A percentile compares a stretch with the other conserved stretches of the same genome.
Conservation (phyloP, 2,329 filamentous ascomycete species). For the Alternaria consortialis region DNA sequence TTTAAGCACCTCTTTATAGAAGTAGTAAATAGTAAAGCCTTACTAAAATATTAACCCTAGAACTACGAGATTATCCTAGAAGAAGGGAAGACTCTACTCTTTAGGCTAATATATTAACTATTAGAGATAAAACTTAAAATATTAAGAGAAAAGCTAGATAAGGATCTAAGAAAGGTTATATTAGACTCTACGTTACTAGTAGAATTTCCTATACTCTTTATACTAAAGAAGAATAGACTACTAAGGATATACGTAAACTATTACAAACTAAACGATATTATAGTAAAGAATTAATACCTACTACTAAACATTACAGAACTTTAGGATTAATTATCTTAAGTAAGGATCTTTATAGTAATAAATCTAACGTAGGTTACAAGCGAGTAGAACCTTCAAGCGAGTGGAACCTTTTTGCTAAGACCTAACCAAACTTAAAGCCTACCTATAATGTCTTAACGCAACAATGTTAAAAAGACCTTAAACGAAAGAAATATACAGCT, state of each 20-base stretch:
- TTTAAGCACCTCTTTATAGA: no score
- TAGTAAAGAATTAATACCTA: constrained; percentile 17
- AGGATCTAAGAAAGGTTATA: not conserved
- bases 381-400: no score
- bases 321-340: constrained; percentile 9
- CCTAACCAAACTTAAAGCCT: no score
- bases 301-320: constrained; percentile 19
- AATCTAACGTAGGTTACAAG: no score
- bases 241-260: constrained; percentile 9
- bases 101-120: not conserved
- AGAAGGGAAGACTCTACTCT: not conserved
- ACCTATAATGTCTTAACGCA: no score
- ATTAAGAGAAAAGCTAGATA: not conserved
- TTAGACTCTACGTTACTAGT: not conserved
- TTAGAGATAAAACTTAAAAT: not conserved
- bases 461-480: no score
- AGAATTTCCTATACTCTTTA: constrained; percentile 8
- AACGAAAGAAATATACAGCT: no score
- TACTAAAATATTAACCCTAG: constrained; percentile 9
- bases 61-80: constrained; percentile 5
- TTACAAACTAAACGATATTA: constrained; percentile 7
- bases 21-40: not conserved
- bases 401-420: no score
- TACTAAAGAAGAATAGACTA: constrained; percentile 7
- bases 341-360: constrained; percentile 17